phyloP scores from a whole-genome alignment of 2,329 filamentous ascomycete species.

The Plectosphaerella sp. region DNA sequence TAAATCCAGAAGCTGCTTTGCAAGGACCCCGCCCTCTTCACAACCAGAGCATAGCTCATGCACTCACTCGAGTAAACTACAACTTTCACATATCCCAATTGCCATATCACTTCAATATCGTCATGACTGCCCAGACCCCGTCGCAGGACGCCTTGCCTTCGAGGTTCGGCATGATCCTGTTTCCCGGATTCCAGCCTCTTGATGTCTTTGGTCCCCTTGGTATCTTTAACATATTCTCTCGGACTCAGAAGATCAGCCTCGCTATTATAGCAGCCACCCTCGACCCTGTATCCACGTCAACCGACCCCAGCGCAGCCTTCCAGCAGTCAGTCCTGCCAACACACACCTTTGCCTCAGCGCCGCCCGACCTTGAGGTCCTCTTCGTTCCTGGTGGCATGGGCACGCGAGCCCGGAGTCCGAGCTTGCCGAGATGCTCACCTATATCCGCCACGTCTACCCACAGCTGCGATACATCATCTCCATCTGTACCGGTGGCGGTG shows the following conservation, averaged over 20 bases:
- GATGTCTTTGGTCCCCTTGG: slow-evolving; percentile 16
- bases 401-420: slow-evolving; percentile 23
- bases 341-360: slow-evolving; percentile 47
- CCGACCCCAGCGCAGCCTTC: slow-evolving; percentile 26
- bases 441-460: slow-evolving; percentile 32
- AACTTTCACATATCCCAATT: no score
- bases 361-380: slow-evolving; percentile 56
- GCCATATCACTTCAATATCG: no score
- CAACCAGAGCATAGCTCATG: no score
- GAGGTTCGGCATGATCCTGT: slow-evolving; percentile 14
- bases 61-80: no score
- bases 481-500: slow-evolving; percentile 60
- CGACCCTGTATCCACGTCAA: slow-evolving; percentile 34
- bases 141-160: slow-evolving; percentile 3
- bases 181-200: slow-evolving; percentile 13
- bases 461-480: slow-evolving; percentile 53
- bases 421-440: slow-evolving; percentile 30
- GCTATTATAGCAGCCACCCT: slow-evolving; percentile 33
- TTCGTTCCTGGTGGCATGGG: slow-evolving; percentile 63
- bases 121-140: not conserved
- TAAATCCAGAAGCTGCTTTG: no score
- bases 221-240: slow-evolving; percentile 13
- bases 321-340: slow-evolving; percentile 32
- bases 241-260: slow-evolving; percentile 26
- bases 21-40: no score